Evolutionary conservation across 345 rosid genomes (phyloP).

Genomic region (Triadica sebifera): DNA sequence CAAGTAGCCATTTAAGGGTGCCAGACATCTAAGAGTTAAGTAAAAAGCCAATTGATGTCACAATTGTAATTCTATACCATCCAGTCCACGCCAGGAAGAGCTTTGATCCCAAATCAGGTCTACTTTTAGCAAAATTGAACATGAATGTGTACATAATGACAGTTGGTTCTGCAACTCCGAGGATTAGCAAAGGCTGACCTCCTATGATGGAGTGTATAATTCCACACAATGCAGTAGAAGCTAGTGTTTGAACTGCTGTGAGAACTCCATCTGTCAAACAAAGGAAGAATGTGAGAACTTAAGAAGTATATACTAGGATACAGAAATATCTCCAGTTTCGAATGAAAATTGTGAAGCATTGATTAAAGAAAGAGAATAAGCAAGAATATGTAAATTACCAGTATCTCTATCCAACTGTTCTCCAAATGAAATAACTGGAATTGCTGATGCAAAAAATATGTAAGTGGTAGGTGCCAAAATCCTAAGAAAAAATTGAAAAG

Average conservation of each 20-base stretch:
- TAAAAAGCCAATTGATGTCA: neutral
- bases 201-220: constrained; percentile 31
- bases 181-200: constrained; percentile 36
- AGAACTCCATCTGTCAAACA: constrained; percentile 23
- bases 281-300: neutral
- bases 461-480: constrained; percentile 34
- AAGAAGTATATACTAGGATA: neutral
- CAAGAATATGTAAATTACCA: constrained; percentile 11
- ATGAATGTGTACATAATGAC: constrained; percentile 35
- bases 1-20: neutral
- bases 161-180: constrained; percentile 38
- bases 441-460: constrained; percentile 36
- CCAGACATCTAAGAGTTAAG: neutral
- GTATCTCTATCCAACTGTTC: constrained; percentile 35
- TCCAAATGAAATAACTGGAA: constrained; percentile 36
- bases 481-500: constrained; percentile 16
- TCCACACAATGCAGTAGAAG: constrained; percentile 33
- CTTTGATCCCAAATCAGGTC: constrained; percentile 32
- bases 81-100: constrained; percentile 37
- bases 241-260: constrained; percentile 31
- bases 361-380: neutral
- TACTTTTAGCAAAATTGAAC: constrained; percentile 30
- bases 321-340: neutral
- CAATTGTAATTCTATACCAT: constrained; percentile 23
- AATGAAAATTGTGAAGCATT: neutral